Conservation (phyloP, 371 early-diverging fungal genomes). For the Syncephalis fuscata region DNA sequence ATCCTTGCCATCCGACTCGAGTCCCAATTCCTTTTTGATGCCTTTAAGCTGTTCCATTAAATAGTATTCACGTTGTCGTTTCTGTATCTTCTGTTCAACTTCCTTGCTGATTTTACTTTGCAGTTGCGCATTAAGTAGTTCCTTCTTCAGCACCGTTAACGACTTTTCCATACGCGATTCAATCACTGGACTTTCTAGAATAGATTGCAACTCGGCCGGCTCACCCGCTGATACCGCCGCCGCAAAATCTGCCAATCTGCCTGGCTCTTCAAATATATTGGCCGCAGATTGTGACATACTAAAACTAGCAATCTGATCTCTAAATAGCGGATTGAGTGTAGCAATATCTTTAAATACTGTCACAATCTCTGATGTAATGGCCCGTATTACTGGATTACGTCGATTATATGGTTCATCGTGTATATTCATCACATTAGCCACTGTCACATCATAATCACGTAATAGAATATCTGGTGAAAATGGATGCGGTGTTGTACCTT, state of each 20-base stretch:
- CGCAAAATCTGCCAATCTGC: constrained; percentile 89
- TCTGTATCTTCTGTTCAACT: constrained; percentile 89
- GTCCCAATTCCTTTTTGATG: constrained; percentile 92
- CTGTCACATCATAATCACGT: constrained; percentile 51
- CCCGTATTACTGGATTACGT: constrained; percentile 72
- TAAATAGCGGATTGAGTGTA: constrained; percentile 77
- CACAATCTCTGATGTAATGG: constrained; percentile 90
- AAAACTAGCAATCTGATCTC: constrained; percentile 93
- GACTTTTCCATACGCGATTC: constrained; percentile 87
- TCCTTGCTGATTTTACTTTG: constrained; percentile 92
- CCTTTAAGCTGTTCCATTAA: constrained; percentile 97
- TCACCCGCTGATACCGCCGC: constrained; percentile 89
- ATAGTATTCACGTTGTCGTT: constrained; percentile 91
- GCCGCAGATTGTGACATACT: constrained; percentile 90
- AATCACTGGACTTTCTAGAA: constrained; percentile 72
- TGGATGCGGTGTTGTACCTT: neutral
- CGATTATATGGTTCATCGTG: constrained; percentile 66
- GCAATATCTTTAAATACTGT: constrained; percentile 91
- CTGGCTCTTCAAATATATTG: constrained; percentile 87
- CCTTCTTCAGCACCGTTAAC: constrained; percentile 85
- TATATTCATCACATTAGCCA: constrained; percentile 75
- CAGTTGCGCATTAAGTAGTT: constrained; percentile 87
- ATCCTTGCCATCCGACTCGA: constrained; percentile 93
- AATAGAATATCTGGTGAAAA: neutral
- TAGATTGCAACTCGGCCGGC: constrained; percentile 79